Conservation (phyloP, 371 early-diverging fungal species). For the Parasitella parasitica region DNA sequence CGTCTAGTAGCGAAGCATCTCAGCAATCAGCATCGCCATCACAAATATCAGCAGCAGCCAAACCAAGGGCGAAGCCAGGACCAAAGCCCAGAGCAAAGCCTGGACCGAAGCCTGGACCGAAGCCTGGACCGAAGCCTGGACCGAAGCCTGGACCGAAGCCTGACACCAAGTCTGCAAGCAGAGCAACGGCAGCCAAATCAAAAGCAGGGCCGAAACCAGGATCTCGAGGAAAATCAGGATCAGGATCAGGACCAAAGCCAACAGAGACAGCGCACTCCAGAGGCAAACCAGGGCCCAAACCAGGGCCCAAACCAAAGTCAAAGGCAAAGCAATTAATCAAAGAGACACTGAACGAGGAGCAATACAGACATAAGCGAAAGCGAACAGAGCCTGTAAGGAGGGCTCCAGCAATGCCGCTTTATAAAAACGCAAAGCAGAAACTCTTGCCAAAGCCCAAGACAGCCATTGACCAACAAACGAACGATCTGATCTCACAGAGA, state of each 20-base stretch:
- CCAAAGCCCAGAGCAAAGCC: neutral
- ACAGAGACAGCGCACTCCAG: no score
- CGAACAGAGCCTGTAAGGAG: neutral
- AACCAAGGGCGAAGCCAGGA: neutral
- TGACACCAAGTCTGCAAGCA: neutral
- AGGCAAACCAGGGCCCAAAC: neutral
- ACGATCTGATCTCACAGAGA: slow-evolving; percentile 30
- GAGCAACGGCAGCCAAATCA: neutral
- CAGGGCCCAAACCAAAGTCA: neutral
- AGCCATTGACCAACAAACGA: slow-evolving; percentile 36
- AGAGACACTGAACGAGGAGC: neutral
- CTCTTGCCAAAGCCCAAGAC: slow-evolving; percentile 21
- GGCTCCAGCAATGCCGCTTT: neutral
- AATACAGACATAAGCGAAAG: neutral
- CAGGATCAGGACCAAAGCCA: neutral
- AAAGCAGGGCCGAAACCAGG: neutral
- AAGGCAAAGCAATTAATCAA: neutral
- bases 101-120: neutral
- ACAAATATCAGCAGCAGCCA: neutral
- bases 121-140: neutral
- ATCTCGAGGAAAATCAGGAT: neutral
- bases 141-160: neutral
- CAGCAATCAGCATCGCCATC: neutral
- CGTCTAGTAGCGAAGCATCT: neutral
- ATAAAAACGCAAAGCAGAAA: slow-evolving; percentile 23